Evolutionary conservation across 495 filamentous ascomycete genomes (phyloP).

Genomic region (Annulohypoxylon maeteangense): DNA sequence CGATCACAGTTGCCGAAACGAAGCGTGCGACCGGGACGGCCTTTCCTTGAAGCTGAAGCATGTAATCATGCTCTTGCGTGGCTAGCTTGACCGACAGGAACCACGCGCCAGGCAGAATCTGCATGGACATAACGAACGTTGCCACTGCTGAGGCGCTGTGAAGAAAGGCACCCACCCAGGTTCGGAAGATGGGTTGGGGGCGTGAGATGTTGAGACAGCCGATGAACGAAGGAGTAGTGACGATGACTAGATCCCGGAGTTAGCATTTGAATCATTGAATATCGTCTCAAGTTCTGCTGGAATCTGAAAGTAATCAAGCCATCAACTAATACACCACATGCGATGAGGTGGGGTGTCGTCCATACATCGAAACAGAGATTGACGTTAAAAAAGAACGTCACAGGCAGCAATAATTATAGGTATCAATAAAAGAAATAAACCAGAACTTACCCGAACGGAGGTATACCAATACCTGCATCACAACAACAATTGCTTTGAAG

Average conservation of each 20-base stretch:
- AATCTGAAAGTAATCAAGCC: not conserved
- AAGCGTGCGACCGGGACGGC: not conserved
- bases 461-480: no score
- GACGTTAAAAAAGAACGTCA: no score
- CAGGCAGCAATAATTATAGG: no score
- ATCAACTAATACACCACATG: not conserved
- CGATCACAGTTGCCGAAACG: no score
- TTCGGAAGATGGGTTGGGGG: not conserved
- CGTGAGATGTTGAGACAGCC: not conserved
- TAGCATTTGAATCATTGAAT: not conserved
- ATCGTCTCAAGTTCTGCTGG: not conserved
- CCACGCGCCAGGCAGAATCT: not conserved
- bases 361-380: not conserved
- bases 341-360: not conserved
- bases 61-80: not conserved
- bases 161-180: not conserved
- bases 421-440: not conserved
- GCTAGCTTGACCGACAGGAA: not conserved
- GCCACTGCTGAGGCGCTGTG: not conserved
- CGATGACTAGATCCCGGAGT: not conserved
- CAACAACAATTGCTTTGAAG: no score
- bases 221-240: not conserved
- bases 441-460: no score
- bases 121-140: not conserved
- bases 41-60: not conserved